Evolutionary conservation across 129 eudicot genomes (phyloP).

Genomic region (Centella asiatica): DNA sequence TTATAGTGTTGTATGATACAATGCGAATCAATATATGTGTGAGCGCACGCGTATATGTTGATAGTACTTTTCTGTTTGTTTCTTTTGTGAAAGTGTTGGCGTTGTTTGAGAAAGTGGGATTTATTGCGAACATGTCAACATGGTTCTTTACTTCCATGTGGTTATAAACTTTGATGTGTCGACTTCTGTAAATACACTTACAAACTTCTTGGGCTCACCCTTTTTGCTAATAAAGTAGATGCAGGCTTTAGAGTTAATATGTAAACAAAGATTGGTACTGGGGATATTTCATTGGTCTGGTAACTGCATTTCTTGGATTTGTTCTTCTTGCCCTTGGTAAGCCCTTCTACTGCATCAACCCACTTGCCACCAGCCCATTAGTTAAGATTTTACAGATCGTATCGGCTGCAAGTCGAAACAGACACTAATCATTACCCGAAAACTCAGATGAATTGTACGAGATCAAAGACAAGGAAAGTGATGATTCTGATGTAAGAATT

Average conservation of each 20-base stretch:
- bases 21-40: not conserved
- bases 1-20: too few relatives aligned
- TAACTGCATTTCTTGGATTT: constrained; percentile 27
- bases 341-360: constrained; percentile 45
- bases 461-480: constrained; percentile 33
- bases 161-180: constrained; percentile 22
- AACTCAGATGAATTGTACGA: constrained; percentile 42
- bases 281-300: constrained; percentile 35
- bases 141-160: constrained; percentile 29
- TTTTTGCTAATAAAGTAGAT: too few relatives aligned
- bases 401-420: not conserved
- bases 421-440: constrained; percentile 41
- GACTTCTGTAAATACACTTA: constrained; percentile 24
- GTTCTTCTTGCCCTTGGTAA: constrained; percentile 33
- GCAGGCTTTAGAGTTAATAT: too few relatives aligned
- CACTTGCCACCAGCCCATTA: constrained; percentile 47
- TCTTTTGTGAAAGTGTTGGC: constrained; percentile 10
- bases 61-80: not conserved
- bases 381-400: constrained; percentile 32
- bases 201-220: constrained; percentile 32
- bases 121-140: constrained; percentile 31
- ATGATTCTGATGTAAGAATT: constrained; percentile 20
- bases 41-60: too few relatives aligned
- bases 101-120: constrained; percentile 33
- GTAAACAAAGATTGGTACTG: constrained; percentile 82